Percentiles rank a stretch among this genome's conserved stretches.
Conservation (phyloP, 352 stramenopile genomes). For the Phytophthora macrochlamydospora region DNA sequence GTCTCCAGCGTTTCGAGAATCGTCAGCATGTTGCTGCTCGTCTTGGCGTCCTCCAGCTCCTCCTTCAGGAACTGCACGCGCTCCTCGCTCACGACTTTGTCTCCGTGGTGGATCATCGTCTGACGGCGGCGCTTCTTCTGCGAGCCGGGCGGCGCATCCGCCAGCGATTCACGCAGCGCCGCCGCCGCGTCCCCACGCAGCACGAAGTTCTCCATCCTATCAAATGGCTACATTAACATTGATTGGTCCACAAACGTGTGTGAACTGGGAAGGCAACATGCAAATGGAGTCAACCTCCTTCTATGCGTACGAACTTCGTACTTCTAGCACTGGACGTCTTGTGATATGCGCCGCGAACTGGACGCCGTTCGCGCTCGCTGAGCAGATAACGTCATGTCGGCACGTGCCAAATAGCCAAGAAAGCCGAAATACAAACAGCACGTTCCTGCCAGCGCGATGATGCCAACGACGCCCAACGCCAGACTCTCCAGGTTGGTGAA, state of each 20-base stretch:
- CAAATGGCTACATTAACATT: neutral
- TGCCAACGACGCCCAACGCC: neutral
- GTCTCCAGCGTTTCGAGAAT: constrained; percentile 61
- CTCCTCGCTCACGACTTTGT: constrained; percentile 72
- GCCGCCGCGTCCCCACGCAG: constrained; percentile 55
- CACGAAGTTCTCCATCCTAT: constrained; percentile 66
- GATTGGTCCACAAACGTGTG: neutral
- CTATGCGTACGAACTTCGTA: neutral
- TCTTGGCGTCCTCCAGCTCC: constrained; percentile 66
- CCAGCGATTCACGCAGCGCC: constrained; percentile 24
- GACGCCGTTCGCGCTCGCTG: constrained; percentile 23
- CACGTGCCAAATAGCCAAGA: constrained; percentile 62
- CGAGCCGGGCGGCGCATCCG: constrained; percentile 4
- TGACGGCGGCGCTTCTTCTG: constrained; percentile 51
- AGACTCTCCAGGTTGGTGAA: neutral
- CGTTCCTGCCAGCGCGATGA: neutral
- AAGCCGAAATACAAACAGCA: neutral
- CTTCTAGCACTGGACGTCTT: constrained; percentile 12
- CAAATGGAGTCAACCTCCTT: neutral
- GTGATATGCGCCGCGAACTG: constrained; percentile 23
- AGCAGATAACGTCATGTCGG: constrained; percentile 37
- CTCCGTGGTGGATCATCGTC: constrained; percentile 67
- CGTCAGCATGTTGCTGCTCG: constrained; percentile 45
- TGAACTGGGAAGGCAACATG: constrained; percentile 9
- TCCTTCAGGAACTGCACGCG: constrained; percentile 65